phyloP scores from a whole-genome alignment of 2,329 filamentous ascomycete species.

The Alternaria angustiovoidea region DNA sequence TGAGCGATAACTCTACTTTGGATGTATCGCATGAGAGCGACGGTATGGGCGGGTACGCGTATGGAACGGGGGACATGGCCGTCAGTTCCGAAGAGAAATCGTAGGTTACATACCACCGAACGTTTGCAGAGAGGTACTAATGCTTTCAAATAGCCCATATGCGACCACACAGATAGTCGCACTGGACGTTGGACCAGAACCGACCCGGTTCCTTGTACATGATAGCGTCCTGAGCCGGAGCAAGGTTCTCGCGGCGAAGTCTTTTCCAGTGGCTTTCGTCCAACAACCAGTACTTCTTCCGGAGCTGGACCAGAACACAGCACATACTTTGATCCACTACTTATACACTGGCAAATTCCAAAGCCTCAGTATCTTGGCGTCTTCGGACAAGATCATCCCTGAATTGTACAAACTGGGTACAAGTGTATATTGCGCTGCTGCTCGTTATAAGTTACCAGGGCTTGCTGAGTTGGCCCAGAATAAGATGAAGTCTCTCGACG shows the following conservation, averaged over 20 bases:
- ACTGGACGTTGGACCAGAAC: slow-evolving; percentile 30
- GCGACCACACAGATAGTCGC: slow-evolving; percentile 25
- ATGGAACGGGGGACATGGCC: not conserved
- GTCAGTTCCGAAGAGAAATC: slow-evolving; percentile 11
- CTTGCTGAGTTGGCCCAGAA: slow-evolving; percentile 36
- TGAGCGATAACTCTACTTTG: slow-evolving; percentile 5
- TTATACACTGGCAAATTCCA: slow-evolving; percentile 37
- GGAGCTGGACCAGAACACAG: slow-evolving; percentile 34
- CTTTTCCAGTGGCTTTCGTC: slow-evolving; percentile 14
- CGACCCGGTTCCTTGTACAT: slow-evolving; percentile 35
- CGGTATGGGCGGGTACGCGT: not conserved
- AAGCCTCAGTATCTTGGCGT: slow-evolving; percentile 10
- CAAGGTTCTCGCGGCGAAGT: slow-evolving; percentile 27
- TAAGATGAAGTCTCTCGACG: slow-evolving; percentile 26
- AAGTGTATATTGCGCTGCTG: slow-evolving; percentile 39
- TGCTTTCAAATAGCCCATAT: slow-evolving; percentile 24
- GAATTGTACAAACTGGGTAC: slow-evolving; percentile 30
- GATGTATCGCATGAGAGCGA: not conserved
- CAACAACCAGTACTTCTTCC: slow-evolving; percentile 29
- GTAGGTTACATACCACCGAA: not conserved
- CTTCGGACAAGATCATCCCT: slow-evolving; percentile 6
- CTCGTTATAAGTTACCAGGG: slow-evolving; percentile 34
- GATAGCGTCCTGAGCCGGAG: slow-evolving; percentile 34
- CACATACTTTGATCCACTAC: slow-evolving; percentile 37
- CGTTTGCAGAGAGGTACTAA: not conserved